Conservation (phyloP, 176 grass and related monocot species). For the Otatea glauca region DNA sequence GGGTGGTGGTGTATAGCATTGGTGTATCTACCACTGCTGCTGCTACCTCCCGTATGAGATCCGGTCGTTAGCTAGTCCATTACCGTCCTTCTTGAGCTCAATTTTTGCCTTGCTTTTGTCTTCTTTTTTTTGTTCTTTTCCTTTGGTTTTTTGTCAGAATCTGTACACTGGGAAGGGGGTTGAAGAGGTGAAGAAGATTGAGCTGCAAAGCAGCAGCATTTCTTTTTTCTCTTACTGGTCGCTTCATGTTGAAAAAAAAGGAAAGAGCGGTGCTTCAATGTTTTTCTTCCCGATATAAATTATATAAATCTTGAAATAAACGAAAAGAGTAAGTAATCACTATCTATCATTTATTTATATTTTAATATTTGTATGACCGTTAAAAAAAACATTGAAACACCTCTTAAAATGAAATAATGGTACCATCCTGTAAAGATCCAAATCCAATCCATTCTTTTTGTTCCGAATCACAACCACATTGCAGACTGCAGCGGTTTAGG, state of each 20-base stretch:
- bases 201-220: constrained; percentile 46
- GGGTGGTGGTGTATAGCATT: constrained; percentile 50
- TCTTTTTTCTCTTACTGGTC: constrained; percentile 1
- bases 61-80: constrained; percentile 24
- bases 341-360: too few relatives aligned
- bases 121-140: not conserved
- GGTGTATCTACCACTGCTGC: constrained; percentile 43
- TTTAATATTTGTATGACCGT: too few relatives aligned
- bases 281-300: too few relatives aligned
- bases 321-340: too few relatives aligned
- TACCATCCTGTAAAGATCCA: constrained; percentile 42
- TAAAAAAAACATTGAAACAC: too few relatives aligned
- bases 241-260: constrained; percentile 29
- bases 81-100: constrained; percentile 40
- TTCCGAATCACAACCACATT: not conserved
- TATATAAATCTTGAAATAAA: too few relatives aligned
- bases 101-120: constrained; percentile 35
- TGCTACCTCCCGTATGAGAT: constrained; percentile 50
- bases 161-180: constrained; percentile 28
- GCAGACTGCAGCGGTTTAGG: too few relatives aligned
- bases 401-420: constrained; percentile 43
- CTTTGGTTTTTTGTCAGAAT: not conserved
- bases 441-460: constrained; percentile 1
- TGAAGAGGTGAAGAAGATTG: constrained; percentile 31
- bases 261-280: too few relatives aligned